These are phyloP conservation scores for Lolium multiflorum DNA, from an alignment of 176 grass and related monocot genomes.

Conservation along the genomic window DNA sequence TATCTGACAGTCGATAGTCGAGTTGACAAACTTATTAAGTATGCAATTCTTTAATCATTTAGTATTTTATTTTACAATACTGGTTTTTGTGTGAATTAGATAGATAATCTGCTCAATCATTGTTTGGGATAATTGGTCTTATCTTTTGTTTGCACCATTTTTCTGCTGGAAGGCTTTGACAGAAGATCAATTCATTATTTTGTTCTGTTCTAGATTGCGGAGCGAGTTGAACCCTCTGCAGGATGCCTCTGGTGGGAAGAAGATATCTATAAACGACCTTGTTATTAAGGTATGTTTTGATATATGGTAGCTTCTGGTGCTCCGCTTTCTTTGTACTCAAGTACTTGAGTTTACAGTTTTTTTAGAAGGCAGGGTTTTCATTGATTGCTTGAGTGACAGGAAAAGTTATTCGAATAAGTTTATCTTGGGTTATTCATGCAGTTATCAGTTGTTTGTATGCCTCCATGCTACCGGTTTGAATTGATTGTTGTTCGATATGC, in stretches of 20 bases:
- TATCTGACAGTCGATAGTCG: conserved; percentile 36
- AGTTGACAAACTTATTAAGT: conserved; percentile 47
- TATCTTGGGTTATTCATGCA: not conserved
- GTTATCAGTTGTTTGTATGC: not conserved
- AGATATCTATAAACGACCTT: conserved; percentile 73
- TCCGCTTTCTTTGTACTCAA: not conserved
- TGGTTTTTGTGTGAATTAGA: conserved; percentile 3
- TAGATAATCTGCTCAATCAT: not conserved
- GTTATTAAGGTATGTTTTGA: conserved; percentile 66
- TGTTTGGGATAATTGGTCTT: not conserved
- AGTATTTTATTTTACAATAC: conserved; percentile 17
- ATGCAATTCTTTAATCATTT: conserved; percentile 35
- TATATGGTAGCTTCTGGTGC: not conserved
- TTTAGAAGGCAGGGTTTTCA: not conserved
- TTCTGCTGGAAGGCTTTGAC: not conserved
- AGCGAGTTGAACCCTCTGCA: conserved; percentile 66
- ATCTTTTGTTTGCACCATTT: not conserved
- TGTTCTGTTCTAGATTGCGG: conserved; percentile 49
- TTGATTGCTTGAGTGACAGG: not conserved
- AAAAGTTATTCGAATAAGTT: not conserved
- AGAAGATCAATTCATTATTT: not conserved
- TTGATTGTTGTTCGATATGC: conserved; percentile 26
- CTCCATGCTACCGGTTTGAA: not conserved
- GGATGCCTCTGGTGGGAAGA: conserved; percentile 78
- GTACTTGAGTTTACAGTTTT: not conserved